Conservation (phyloP, 2,329 filamentous ascomycete genomes). For the Clarireedia monteithiana region DNA sequence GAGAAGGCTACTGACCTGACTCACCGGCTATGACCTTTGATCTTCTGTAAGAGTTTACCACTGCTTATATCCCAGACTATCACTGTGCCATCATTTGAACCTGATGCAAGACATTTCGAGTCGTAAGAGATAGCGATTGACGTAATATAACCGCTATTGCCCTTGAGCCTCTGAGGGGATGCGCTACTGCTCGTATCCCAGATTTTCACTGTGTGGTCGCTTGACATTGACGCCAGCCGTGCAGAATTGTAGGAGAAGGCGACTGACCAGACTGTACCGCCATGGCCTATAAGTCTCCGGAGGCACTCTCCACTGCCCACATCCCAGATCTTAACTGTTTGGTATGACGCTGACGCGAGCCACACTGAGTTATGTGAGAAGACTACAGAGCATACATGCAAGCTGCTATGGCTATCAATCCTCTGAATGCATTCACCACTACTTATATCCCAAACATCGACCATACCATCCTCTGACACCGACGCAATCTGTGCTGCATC, state of each 20-base stretch:
- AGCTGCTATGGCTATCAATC: background rate
- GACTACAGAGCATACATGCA: background rate
- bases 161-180: background rate
- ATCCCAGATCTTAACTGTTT: background rate
- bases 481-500: background rate
- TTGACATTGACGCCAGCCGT: background rate
- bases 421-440: background rate
- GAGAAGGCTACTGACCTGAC: background rate
- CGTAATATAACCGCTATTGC: background rate
- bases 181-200: background rate
- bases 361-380: background rate
- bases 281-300: background rate
- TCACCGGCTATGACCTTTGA: background rate
- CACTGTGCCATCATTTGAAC: background rate
- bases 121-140: background rate
- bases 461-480: background rate
- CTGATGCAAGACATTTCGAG: background rate
- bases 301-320: background rate
- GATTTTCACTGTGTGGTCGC: background rate
- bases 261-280: background rate
- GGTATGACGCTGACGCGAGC: background rate
- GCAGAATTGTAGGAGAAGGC: background rate
- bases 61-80: background rate
- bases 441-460: background rate
- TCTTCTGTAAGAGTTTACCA: background rate